These are phyloP conservation scores for Phytophthora ohioensis DNA, from an alignment of 352 stramenopile genomes.

Conservation along the genomic window DNA sequence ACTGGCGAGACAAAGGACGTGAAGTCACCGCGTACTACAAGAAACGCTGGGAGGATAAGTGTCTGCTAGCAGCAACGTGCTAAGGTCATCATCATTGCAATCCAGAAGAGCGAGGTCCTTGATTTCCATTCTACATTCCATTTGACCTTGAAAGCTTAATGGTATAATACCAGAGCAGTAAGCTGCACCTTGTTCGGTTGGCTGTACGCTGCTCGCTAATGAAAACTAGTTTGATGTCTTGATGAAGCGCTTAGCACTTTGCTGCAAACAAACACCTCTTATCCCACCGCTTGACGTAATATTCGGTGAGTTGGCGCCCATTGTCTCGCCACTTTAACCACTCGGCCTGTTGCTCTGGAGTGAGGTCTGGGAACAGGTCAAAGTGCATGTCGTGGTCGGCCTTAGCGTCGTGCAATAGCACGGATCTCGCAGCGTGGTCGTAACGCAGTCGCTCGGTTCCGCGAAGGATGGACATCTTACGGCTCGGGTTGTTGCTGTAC, in stretches of 20 bases:
- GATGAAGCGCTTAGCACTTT: constrained; percentile 4
- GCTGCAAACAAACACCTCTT: constrained; percentile 41
- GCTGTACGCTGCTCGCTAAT: constrained; percentile 7
- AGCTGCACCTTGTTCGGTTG: constrained; percentile 1
- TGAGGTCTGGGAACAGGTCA: constrained; percentile 47
- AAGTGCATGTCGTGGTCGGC: constrained; percentile 32
- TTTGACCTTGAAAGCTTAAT: constrained; percentile 5
- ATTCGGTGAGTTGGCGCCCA: constrained; percentile 50
- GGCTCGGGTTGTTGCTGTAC: constrained; percentile 66
- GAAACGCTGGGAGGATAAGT: constrained; percentile 32
- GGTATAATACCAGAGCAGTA: background rate
- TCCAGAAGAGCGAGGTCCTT: background rate
- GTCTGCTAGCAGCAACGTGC: constrained; percentile 22
- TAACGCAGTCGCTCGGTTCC: constrained; percentile 55
- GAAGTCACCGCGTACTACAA: constrained; percentile 54
- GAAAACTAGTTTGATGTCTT: constrained; percentile 7
- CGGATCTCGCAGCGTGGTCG: constrained; percentile 34
- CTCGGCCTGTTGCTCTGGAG: constrained; percentile 20
- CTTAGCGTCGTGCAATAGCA: constrained; percentile 31
- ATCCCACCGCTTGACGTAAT: constrained; percentile 65
- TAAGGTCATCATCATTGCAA: background rate
- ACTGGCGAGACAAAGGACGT: constrained; percentile 31
- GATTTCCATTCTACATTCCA: background rate
- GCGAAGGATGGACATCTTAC: constrained; percentile 49
- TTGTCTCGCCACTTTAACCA: constrained; percentile 30